Evolutionary conservation across 768 basidiomycete species (phyloP).

Genomic region (Candolleomyces eurysporus): DNA sequence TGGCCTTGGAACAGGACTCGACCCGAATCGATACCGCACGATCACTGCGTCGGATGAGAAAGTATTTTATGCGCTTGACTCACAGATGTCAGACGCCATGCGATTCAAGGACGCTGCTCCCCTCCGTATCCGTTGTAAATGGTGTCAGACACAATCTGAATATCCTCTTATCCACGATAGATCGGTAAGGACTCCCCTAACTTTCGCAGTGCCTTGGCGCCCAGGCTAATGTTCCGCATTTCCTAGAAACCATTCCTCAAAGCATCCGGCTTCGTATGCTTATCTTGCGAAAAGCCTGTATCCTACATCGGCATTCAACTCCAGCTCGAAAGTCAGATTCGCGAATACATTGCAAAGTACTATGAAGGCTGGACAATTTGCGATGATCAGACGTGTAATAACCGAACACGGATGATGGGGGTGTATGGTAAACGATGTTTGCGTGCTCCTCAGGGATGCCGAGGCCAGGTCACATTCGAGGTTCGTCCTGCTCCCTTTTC

Average conservation of each 20-base stretch:
- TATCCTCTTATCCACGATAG: constrained; percentile 62
- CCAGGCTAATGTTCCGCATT: not conserved
- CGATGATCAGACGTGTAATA: constrained; percentile 79
- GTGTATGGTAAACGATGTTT: constrained; percentile 88
- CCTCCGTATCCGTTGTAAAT: constrained; percentile 73
- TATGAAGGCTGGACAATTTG: constrained; percentile 91
- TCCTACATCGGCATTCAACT: constrained; percentile 63
- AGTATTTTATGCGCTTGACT: constrained; percentile 80
- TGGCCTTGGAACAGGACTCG: constrained; percentile 34
- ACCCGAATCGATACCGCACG: constrained; percentile 29
- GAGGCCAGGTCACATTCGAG: constrained; percentile 71
- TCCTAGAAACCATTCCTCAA: constrained; percentile 65
- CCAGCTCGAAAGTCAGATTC: constrained; percentile 87
- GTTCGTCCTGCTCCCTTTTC: constrained; percentile 37
- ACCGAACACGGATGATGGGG: constrained; percentile 89
- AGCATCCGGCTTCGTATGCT: constrained; percentile 67
- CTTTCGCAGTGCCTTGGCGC: no score
- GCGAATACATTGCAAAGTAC: constrained; percentile 71
- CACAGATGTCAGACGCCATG: constrained; percentile 84
- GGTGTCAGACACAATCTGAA: constrained; percentile 58
- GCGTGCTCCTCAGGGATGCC: constrained; percentile 51
- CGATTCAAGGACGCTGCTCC: constrained; percentile 77
- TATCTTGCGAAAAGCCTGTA: constrained; percentile 56
- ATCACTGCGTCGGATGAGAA: constrained; percentile 53
- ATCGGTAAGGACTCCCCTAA: constrained; percentile 39